These are phyloP conservation scores for Talaromyces sp. DNA, from an alignment of 2,329 filamentous ascomycete species.

Conservation along the genomic window DNA sequence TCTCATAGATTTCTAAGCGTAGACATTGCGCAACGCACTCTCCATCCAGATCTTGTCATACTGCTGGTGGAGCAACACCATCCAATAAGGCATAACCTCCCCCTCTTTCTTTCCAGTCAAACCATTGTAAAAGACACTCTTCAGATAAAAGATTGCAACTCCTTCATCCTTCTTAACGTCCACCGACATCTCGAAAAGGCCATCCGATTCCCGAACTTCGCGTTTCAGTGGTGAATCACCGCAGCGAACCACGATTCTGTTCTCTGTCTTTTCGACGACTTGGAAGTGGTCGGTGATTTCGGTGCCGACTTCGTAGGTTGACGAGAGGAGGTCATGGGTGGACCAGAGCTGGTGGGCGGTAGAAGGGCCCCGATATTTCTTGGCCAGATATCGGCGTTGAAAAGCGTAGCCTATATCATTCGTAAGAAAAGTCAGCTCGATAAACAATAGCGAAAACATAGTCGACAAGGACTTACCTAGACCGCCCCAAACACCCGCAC, in stretches of 20 bases:
- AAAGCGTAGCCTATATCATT: constrained; percentile 37
- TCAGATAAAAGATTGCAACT: constrained; percentile 60
- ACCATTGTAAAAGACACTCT: constrained; percentile 59
- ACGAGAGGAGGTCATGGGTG: constrained; percentile 49
- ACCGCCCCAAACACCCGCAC: constrained; percentile 62
- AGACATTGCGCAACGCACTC: constrained; percentile 42
- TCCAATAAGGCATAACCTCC: constrained; percentile 43
- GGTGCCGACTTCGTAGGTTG: constrained; percentile 58
- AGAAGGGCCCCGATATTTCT: constrained; percentile 54
- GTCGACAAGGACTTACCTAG: constrained; percentile 47
- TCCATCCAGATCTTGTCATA: constrained; percentile 56
- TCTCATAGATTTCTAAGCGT: neutral
- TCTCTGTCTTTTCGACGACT: constrained; percentile 59
- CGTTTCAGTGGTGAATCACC: constrained; percentile 59
- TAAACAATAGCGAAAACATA: neutral
- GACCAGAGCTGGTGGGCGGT: constrained; percentile 61
- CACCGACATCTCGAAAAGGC: constrained; percentile 61
- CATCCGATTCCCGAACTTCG: constrained; percentile 56
- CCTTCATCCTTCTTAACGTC: constrained; percentile 54
- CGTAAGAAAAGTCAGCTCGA: neutral
- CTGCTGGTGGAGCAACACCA: constrained; percentile 50
- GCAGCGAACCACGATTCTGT: constrained; percentile 58
- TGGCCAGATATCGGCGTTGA: constrained; percentile 55
- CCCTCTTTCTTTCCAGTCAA: constrained; percentile 36
- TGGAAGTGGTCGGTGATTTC: constrained; percentile 67